Evolutionary conservation across 768 basidiomycete species (phyloP), one percentile per base, ranked within the genome.

Genomic region (Mycena epipterygia): DNA sequence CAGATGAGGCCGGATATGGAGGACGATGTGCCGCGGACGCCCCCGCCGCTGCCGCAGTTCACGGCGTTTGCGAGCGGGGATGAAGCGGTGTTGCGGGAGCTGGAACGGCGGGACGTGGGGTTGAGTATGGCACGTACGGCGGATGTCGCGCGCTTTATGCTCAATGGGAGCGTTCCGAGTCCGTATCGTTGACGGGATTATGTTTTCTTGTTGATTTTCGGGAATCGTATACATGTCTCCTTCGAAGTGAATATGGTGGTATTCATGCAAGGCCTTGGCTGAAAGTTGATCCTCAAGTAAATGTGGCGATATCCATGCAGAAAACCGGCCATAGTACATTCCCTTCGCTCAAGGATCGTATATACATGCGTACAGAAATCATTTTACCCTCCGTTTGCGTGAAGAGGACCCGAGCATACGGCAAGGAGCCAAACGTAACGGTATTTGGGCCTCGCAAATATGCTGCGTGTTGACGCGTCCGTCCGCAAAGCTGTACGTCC

Each of bases 41-140:
- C 41, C n/a, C n/a, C n/a, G n/a, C n/a, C n/a, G n/a, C n/a, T n/a
- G 19, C 32, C 61, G 21, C 68, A 49, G 68, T 70, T 79, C 68
- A 62, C 63, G 60, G 61, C 73, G n/a, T 72, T 70, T 67, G 33
- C 74, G 25, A 23, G 8, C 71, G 75, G 48, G 46, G 76, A 76
- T 39, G 75, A 64, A 13, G 59, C 73, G 12, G 62, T 44, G 60
- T 44, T 83, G 73, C 73, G 74, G 64, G 67, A 66, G 30, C 73
- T 83, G 35, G 82, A 83, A 64, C 64, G 16, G 39, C 56, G 56
- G 39, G 57, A 70, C n/a, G 23, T 70, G n/a, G 41, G 19, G 48
- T 17, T 59, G 49, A 63, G 56, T 5, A 42, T 70, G 30, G 29
- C 32, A 11, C 30, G 62, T 1, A 57, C 55, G 56, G 56, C 32